Conservation (phyloP, 805 yeast genomes). For the Sungouiozyma intestinalis region DNA sequence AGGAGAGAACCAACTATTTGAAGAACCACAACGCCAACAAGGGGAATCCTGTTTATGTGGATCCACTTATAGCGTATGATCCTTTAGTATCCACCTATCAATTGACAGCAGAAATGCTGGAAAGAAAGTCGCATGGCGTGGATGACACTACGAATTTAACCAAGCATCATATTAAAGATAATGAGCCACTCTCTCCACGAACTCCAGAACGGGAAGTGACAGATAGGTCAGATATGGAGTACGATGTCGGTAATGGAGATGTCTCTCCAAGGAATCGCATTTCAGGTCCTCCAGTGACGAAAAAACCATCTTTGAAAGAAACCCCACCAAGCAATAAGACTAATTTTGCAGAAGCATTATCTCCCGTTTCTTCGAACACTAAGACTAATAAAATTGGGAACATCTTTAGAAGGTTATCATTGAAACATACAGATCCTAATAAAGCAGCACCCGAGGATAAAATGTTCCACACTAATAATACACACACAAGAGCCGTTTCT, state of each 20-base stretch:
- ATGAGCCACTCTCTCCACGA: not conserved
- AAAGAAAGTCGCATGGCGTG: slow-evolving; percentile 16
- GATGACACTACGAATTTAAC: not conserved
- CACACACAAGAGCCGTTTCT: slow-evolving; percentile 3
- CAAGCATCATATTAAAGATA: not conserved
- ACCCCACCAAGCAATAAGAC: not conserved
- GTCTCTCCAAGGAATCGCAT: not conserved
- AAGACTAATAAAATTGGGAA: slow-evolving; percentile 5
- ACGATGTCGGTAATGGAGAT: not conserved
- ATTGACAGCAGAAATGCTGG: slow-evolving; percentile 75
- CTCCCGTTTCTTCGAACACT: not conserved
- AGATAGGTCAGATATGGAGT: not conserved
- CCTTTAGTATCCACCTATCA: slow-evolving; percentile 81
- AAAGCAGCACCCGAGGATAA: not conserved
- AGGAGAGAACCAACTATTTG: not conserved
- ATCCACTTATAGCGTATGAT: slow-evolving; percentile 80
- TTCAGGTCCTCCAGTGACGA: not conserved
- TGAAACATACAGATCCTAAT: slow-evolving; percentile 8
- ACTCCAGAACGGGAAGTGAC: not conserved
- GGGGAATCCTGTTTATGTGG: slow-evolving; percentile 27
- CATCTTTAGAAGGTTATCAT: slow-evolving; percentile 8
- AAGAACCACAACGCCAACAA: slow-evolving; percentile 1
- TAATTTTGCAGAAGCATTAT: not conserved
- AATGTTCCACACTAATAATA: not conserved
- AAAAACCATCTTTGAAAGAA: not conserved